Base-by-base conservation (phyloP, 495 filamentous ascomycete genomes). In the Glutinoglossum americanum region DNA sequence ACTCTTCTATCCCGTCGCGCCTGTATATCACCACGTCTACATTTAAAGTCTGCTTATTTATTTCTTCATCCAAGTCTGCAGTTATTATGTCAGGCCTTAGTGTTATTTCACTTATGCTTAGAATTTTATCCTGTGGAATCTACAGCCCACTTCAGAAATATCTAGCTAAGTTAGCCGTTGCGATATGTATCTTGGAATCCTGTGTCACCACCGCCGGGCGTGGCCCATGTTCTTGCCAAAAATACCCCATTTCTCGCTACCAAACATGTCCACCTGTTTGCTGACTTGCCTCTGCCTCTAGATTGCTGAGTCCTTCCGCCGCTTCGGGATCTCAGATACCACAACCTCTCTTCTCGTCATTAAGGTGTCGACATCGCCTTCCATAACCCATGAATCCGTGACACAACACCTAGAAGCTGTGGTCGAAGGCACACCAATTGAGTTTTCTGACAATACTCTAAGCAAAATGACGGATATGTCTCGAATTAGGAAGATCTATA, bases 221-320 rank as follows among this genome's bases (percentile, higher is more conserved):
- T 23, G 4, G 41, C 19, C n/a, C 15, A 7, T 9, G 37, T 39
- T 11, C 37, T 17, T 39, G 5, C 9, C 13, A 10, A 39, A 39
- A 39, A 39, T 17, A 39, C 4, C 19, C 1, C 17, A 11, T 41
- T 45, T 45, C 41, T 21, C 41, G 41, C 10, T 10, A 45, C 41
- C n/a, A 41, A 41, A 9, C 41, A 21, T 19, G 4, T 13, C 41
- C 10, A 23, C 9, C 15, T 13, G 21, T 45, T 3, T 10, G 41
- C 41, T 45, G 5, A 45, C 19, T 30, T 30, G 49, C 5, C 23
- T 30, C 1, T 19, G 19, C 47, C 9, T 23, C 39, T 64, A 95
- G 89, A 96, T 98, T 63, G 77, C 87, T 45, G 87, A 94, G 62
- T 81, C 87, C 5, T 95, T 95, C 70, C 81, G 86, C 27, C 81